Conservation (phyloP, 176 grass and related monocot species). For the Hordeum vulgare region DNA sequence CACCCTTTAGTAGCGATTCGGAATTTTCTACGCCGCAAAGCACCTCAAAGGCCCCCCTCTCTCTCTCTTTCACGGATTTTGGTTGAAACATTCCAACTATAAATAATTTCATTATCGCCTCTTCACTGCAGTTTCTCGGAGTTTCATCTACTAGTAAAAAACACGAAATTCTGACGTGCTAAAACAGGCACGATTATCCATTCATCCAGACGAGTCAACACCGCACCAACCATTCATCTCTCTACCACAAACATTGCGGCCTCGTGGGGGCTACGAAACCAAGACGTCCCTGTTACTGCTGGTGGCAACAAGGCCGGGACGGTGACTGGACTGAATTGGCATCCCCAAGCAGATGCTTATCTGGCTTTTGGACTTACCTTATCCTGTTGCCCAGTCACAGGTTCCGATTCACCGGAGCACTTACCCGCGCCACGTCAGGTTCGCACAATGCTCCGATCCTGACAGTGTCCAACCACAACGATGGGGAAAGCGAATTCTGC, state of each 20-base stretch:
- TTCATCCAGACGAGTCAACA: background rate
- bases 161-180: background rate
- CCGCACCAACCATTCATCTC: background rate
- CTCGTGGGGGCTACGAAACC: background rate
- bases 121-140: background rate
- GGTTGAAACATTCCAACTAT: too few species aligned
- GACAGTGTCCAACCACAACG: background rate
- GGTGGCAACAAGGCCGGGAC: background rate
- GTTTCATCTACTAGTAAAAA: background rate
- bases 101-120: too few species aligned
- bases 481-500: background rate
- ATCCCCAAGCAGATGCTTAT: slow-evolving; percentile 22
- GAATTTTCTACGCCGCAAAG: background rate
- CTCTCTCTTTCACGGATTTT: too few species aligned
- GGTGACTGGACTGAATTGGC: background rate
- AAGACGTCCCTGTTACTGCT: background rate
- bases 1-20: background rate
- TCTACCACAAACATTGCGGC: background rate
- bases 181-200: background rate
- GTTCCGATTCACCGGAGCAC: background rate
- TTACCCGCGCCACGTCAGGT: background rate
- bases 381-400: slow-evolving; percentile 12
- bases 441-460: background rate
- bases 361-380: slow-evolving; percentile 19
- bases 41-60: background rate